Percentiles rank a stretch among this genome's conserved stretches.
phyloP scores from a whole-genome alignment of 768 basidiomycete genomes.

The Phallus indusiatus region DNA sequence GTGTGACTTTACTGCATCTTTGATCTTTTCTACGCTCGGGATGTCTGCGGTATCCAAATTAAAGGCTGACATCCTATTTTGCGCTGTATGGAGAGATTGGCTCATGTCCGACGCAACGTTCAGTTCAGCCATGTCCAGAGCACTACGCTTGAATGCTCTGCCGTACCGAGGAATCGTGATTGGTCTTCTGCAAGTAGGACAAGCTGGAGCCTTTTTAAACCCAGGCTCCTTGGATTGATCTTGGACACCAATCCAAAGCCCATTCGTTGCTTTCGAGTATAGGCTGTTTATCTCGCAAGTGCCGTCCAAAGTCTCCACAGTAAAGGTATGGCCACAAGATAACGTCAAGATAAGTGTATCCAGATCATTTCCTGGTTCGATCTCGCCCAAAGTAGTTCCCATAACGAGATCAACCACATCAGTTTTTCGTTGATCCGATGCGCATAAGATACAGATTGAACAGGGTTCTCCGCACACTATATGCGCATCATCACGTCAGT shows the following conservation, averaged over 20 bases:
- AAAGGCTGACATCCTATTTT: constrained; percentile 21
- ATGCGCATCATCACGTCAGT: not conserved
- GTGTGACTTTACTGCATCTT: not conserved
- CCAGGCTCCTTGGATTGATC: constrained; percentile 27
- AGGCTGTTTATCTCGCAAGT: constrained; percentile 40
- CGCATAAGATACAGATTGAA: constrained; percentile 40
- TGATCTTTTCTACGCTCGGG: not conserved
- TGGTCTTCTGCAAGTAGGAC: constrained; percentile 51
- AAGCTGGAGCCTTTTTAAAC: constrained; percentile 38
- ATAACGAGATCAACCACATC: constrained; percentile 54
- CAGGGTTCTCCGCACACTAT: constrained; percentile 66
- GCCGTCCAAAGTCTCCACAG: constrained; percentile 63
- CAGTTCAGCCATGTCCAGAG: constrained; percentile 55
- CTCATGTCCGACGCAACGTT: constrained; percentile 50
- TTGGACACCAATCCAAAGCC: constrained; percentile 34
- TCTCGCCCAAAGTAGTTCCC: constrained; percentile 38
- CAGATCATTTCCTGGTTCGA: constrained; percentile 31
- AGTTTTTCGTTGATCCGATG: constrained; percentile 25
- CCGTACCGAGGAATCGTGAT: constrained; percentile 55
- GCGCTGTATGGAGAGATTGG: constrained; percentile 26
- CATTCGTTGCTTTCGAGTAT: constrained; percentile 32
- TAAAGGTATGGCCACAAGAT: constrained; percentile 55
- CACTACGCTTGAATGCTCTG: constrained; percentile 49
- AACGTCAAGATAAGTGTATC: constrained; percentile 53
- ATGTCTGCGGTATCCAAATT: constrained; percentile 18